Conservation (phyloP, 2,329 filamentous ascomycete species). For the Pyrenophora seminiperda region DNA sequence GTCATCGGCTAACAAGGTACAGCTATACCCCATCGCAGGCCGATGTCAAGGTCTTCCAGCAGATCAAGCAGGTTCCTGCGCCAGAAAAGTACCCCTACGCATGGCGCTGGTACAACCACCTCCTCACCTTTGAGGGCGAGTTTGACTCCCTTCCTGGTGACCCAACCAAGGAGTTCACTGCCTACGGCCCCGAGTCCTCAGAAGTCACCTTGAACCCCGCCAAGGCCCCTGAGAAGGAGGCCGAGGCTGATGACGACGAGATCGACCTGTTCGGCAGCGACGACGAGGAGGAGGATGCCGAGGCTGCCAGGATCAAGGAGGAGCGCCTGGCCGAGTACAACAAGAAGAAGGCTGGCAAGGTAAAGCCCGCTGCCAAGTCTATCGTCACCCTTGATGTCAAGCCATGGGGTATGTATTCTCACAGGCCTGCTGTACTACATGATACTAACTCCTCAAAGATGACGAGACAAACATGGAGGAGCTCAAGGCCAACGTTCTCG, state of each 20-base stretch:
- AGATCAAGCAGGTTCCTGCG: slow-evolving; percentile 74
- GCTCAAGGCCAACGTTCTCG: slow-evolving; percentile 79
- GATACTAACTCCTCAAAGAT: slow-evolving; percentile 57
- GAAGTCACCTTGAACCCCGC: slow-evolving; percentile 84
- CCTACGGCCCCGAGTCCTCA: slow-evolving; percentile 84
- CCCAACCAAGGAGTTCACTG: slow-evolving; percentile 82
- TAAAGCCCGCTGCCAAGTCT: slow-evolving; percentile 92
- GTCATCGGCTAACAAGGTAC: slow-evolving; percentile 29
- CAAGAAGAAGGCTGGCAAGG: slow-evolving; percentile 95
- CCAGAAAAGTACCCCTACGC: slow-evolving; percentile 89
- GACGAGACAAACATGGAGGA: slow-evolving; percentile 91
- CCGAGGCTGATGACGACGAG: slow-evolving; percentile 69
- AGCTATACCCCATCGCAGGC: slow-evolving; percentile 82
- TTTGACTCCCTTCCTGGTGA: slow-evolving; percentile 91
- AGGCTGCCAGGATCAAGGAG: slow-evolving; percentile 82
- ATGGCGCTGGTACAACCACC: slow-evolving; percentile 99
- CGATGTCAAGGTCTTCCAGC: slow-evolving; percentile 95
- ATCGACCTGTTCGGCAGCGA: slow-evolving; percentile 93
- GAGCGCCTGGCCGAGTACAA: slow-evolving; percentile 91
- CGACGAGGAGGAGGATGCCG: slow-evolving; percentile 71
- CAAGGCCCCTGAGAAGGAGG: slow-evolving; percentile 71
- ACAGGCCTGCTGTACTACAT: background rate
- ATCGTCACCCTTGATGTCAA: slow-evolving; percentile 95
- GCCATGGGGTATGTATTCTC: slow-evolving; percentile 83
- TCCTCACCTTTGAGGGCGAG: slow-evolving; percentile 88